These are phyloP conservation scores for Stagonosporopsis cucurbitacearum DNA, from an alignment of 2,329 filamentous ascomycete genomes.

Conservation along the genomic window DNA sequence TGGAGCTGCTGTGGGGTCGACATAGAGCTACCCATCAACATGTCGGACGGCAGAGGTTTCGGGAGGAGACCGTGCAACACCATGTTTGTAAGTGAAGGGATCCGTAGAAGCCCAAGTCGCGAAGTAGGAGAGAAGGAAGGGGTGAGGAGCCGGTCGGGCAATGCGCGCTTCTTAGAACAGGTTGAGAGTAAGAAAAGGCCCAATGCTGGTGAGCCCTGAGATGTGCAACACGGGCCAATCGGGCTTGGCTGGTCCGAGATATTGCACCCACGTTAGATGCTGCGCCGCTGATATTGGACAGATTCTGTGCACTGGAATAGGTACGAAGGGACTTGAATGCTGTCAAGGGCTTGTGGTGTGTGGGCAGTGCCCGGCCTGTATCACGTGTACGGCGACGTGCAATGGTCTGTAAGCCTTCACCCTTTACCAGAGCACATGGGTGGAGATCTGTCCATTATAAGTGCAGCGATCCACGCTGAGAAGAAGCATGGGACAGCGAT, in stretches of 20 bases:
- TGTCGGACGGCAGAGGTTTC: conserved; percentile 44
- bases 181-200: conserved; percentile 3
- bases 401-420: not conserved
- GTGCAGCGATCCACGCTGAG: not conserved
- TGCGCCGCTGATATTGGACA: conserved; percentile 16
- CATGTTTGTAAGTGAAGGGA: conserved; percentile 27
- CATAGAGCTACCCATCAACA: conserved; percentile 26
- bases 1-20: conserved; percentile 8
- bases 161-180: conserved; percentile 7
- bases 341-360: not conserved
- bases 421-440: conserved; percentile 2
- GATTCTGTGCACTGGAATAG: not conserved
- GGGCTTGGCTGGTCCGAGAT: conserved; percentile 3
- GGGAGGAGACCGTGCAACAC: conserved; percentile 47
- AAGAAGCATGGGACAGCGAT: not conserved
- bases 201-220: conserved; percentile 10
- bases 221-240: conserved; percentile 4
- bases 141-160: not conserved
- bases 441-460: conserved; percentile 1
- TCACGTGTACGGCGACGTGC: not conserved
- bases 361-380: not conserved
- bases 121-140: not conserved
- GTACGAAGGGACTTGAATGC: not conserved
- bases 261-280: conserved; percentile 16
- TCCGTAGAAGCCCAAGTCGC: not conserved